These are phyloP conservation scores for Ciborinia camelliae DNA, from an alignment of 2,329 filamentous ascomycete species.

Conservation along the genomic window DNA sequence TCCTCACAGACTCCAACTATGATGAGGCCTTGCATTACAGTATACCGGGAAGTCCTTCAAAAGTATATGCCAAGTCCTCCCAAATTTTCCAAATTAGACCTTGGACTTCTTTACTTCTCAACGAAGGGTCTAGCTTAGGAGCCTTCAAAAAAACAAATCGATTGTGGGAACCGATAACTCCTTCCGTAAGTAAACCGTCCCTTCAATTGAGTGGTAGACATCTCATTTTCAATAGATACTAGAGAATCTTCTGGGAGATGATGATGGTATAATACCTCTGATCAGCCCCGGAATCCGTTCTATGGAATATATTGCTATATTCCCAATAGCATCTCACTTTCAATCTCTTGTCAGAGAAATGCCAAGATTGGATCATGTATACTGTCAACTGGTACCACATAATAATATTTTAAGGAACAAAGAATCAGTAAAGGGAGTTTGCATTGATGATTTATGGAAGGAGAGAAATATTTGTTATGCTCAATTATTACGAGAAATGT, in stretches of 20 bases:
- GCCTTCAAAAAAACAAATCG: constrained; percentile 65
- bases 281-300: constrained; percentile 46
- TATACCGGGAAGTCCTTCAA: too few species aligned
- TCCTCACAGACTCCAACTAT: neutral
- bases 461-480: constrained; percentile 36
- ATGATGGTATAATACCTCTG: constrained; percentile 34
- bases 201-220: neutral
- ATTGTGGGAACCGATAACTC: constrained; percentile 61
- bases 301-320: constrained; percentile 62
- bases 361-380: constrained; percentile 51
- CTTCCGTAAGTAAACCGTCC: constrained; percentile 37
- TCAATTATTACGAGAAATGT: constrained; percentile 32
- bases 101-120: constrained; percentile 65
- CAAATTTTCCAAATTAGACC: constrained; percentile 38
- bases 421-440: neutral
- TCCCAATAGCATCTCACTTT: constrained; percentile 63
- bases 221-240: constrained; percentile 48
- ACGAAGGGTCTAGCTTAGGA: constrained; percentile 71
- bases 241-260: constrained; percentile 46
- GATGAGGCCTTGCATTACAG: constrained; percentile 3
- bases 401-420: constrained; percentile 33
- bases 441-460: constrained; percentile 36
- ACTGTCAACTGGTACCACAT: constrained; percentile 49
- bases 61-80: constrained; percentile 11
- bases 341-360: constrained; percentile 47